Conservation (phyloP, 1,139 yeast genomes). For the Wickerhamomyces sp. region DNA sequence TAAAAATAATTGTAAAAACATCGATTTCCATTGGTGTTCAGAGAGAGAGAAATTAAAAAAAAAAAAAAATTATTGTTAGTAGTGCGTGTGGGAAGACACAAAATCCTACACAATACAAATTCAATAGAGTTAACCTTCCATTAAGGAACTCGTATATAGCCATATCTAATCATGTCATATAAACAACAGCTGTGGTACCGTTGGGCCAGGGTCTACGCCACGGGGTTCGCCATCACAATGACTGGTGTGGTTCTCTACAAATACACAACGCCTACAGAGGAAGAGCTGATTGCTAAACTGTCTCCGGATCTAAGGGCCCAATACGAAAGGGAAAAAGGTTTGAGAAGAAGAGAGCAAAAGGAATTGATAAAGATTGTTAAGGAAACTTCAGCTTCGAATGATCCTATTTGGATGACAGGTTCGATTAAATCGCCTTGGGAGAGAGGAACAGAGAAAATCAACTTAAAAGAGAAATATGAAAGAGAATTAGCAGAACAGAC, state of each 20-base stretch:
- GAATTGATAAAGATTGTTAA: constrained; percentile 62
- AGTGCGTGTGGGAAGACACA: too few relatives aligned
- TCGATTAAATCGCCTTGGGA: constrained; percentile 63
- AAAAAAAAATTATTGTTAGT: too few relatives aligned
- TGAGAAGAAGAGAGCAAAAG: constrained; percentile 62
- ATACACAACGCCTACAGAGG: constrained; percentile 80
- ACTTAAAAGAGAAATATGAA: constrained; percentile 44
- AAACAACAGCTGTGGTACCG: constrained; percentile 43
- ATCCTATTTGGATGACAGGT: constrained; percentile 81
- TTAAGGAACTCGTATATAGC: too few relatives aligned
- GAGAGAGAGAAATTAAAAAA: too few relatives aligned
- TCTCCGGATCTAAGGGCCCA: constrained; percentile 82
- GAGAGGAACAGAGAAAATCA: constrained; percentile 28
- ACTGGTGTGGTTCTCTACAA: constrained; percentile 62
- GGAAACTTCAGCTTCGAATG: constrained; percentile 56
- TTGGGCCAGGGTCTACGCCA: constrained; percentile 58
- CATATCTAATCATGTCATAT: too few relatives aligned
- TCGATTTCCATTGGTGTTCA: too few relatives aligned
- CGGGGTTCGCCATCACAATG: constrained; percentile 59
- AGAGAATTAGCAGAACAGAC: constrained; percentile 39
- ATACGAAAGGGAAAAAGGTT: constrained; percentile 60
- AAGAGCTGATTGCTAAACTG: constrained; percentile 62
- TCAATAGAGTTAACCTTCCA: too few relatives aligned
- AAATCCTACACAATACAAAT: too few relatives aligned
- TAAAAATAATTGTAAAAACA: too few relatives aligned